A percentile compares a stretch with the other conserved stretches of the same genome.
phyloP scores from a whole-genome alignment of 192 early-diverging fungal species.

The Backusella australiensis region DNA sequence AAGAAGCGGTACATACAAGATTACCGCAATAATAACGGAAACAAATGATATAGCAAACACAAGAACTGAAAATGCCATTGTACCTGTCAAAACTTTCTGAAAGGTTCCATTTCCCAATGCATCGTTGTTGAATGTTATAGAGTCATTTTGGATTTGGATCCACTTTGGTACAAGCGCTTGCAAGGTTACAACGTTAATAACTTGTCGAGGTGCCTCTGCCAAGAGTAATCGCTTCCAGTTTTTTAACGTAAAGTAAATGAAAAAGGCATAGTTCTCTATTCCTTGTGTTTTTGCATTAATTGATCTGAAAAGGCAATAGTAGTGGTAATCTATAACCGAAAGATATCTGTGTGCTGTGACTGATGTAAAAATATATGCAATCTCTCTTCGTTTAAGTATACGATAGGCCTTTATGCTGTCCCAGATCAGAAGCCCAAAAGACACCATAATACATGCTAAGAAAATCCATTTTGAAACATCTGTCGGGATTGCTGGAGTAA shows the following conservation, averaged over 20 bases:
- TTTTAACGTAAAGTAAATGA: constrained; percentile 80
- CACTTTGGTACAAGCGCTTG: constrained; percentile 31
- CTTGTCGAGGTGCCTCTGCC: constrained; percentile 80
- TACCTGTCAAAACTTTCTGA: constrained; percentile 30
- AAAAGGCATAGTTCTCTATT: constrained; percentile 74
- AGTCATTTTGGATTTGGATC: constrained; percentile 17
- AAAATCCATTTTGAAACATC: neutral
- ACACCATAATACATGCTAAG: no score
- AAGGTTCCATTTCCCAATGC: constrained; percentile 12
- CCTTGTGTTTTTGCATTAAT: constrained; percentile 64
- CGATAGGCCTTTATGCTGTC: constrained; percentile 65
- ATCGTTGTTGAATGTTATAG: constrained; percentile 1
- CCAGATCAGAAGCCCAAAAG: constrained; percentile 59
- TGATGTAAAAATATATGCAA: constrained; percentile 73
- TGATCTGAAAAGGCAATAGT: constrained; percentile 82
- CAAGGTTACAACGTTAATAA: constrained; percentile 62
- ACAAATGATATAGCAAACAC: constrained; percentile 54
- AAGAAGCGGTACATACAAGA: constrained; percentile 79
- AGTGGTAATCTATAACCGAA: constrained; percentile 63
- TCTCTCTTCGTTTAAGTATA: constrained; percentile 67
- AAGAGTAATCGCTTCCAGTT: constrained; percentile 86
- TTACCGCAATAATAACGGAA: constrained; percentile 53
- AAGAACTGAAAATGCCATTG: constrained; percentile 59
- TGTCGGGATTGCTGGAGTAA: neutral
- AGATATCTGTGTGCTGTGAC: constrained; percentile 74